phyloP scores from a whole-genome alignment of 2,329 filamentous ascomycete species.

The Fusarium bulbicola region DNA sequence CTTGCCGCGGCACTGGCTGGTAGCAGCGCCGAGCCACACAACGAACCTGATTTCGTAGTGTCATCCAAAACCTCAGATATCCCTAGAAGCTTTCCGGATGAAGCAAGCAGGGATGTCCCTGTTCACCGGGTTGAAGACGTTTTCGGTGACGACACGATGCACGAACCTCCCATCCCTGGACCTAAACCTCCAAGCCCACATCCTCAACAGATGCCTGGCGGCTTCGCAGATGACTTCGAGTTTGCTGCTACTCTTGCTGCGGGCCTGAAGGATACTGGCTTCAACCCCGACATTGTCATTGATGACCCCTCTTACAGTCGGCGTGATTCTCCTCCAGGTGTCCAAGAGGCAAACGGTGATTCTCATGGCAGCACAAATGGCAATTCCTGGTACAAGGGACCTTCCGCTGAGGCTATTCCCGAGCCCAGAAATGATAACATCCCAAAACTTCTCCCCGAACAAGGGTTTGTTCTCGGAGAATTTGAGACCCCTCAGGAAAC shows the following conservation, averaged over 20 bases:
- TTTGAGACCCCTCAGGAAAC: constrained; percentile 53
- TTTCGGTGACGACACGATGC: constrained; percentile 52
- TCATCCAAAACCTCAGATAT: constrained; percentile 13
- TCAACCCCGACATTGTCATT: constrained; percentile 75
- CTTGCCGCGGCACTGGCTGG: constrained; percentile 61
- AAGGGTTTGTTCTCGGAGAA: constrained; percentile 60
- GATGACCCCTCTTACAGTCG: constrained; percentile 70
- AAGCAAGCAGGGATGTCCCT: constrained; percentile 28
- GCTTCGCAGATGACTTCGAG: constrained; percentile 72
- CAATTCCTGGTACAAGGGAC: constrained; percentile 56
- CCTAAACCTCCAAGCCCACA: constrained; percentile 64
- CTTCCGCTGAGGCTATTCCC: constrained; percentile 59
- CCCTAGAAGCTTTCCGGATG: constrained; percentile 26
- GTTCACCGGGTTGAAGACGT: constrained; percentile 32
- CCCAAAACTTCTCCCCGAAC: constrained; percentile 43
- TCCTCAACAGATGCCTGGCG: constrained; percentile 66
- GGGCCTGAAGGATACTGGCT: constrained; percentile 73
- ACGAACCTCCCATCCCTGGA: constrained; percentile 62
- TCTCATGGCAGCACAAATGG: constrained; percentile 47
- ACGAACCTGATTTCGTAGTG: constrained; percentile 44
- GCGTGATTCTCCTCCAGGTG: constrained; percentile 70
- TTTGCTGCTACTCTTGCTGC: constrained; percentile 77
- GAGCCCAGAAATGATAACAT: constrained; percentile 50
- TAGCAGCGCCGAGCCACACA: constrained; percentile 50
- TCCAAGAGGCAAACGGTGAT: constrained; percentile 57